Base-by-base conservation (phyloP, 2,329 filamentous ascomycete species). In the Aspergillus sp. region DNA sequence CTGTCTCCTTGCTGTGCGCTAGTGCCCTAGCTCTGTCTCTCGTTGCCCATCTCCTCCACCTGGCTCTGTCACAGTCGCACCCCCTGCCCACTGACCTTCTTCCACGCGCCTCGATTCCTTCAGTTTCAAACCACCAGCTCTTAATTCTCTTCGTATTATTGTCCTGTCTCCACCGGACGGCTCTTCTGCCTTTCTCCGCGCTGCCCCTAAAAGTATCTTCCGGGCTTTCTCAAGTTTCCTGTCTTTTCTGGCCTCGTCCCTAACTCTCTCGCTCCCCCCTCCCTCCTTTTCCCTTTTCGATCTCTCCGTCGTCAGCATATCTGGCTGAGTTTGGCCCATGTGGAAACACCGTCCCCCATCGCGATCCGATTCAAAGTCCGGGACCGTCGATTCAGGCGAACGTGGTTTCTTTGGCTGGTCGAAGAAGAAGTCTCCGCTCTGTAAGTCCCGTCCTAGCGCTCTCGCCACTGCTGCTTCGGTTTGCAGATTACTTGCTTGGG, bases 291-390 rank as follows among this genome's bases (percentile, higher is more conserved):
- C 37, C 46, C 60, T 57, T 61, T 60, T 59, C 8, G 43, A 48
- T 58, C 59, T 58, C 53, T 59, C 47, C 56, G 58, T 56, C 54
- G 41, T 60, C 62, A 61, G 56, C 57, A 52, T 41, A 37, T 49
- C 33, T 64, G 58, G 57, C 48, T 47, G 48, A 51, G 35, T 43
- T 41, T 40, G 59, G 59, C 63, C 67, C 67, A 76, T 76, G 74
- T 76, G 74, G 74, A 76, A 75, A 70, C 70, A 72, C 68, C 72
- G 71, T 59, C 67, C 68, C 51, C 72, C 73, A 57, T 68, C 73
- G 69, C 74, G 70, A 73, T 72, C 70, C 63, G 72, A 76, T 66
- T 68, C 70, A 61, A 68, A 68, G 62, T 66, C 71, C 68, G 72
- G 71, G 66, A 73, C 60, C 62, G 49, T 52, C 63, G 70, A 75